Conservation (phyloP, 2,329 filamentous ascomycete genomes). For the Fusarium ramigenum region DNA sequence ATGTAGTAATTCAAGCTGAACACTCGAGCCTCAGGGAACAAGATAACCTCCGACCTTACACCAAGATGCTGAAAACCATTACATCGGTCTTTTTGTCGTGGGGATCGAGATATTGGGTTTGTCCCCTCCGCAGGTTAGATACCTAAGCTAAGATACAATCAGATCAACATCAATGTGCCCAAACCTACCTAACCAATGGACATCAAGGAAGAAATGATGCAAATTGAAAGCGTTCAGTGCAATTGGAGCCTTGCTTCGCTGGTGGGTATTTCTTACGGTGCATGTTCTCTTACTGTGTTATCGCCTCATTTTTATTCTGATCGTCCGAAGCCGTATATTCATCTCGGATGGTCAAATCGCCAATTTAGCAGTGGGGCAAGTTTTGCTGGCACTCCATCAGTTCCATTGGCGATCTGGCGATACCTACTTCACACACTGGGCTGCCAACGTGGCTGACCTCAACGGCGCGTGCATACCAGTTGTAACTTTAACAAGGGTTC, state of each 20-base stretch:
- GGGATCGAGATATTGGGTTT: background rate
- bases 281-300: background rate
- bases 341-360: constrained; percentile 28
- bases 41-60: background rate
- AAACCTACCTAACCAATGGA: background rate
- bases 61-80: background rate
- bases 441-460: constrained; percentile 30
- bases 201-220: background rate
- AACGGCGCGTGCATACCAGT: background rate
- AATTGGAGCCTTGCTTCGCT: background rate
- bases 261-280: background rate
- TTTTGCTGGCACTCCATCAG: constrained; percentile 18
- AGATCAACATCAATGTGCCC: background rate
- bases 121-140: background rate
- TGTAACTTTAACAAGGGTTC: background rate
- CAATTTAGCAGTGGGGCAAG: constrained; percentile 22
- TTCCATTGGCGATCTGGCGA: constrained; percentile 15
- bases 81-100: background rate
- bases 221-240: background rate
- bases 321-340: constrained; percentile 14
- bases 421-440: constrained; percentile 1
- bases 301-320: constrained; percentile 22
- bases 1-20: background rate
- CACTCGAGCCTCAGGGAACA: background rate
- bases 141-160: too few species aligned